Base-by-base conservation (phyloP, 176 grass and related monocot species). In the Aegilops speltoides region DNA sequence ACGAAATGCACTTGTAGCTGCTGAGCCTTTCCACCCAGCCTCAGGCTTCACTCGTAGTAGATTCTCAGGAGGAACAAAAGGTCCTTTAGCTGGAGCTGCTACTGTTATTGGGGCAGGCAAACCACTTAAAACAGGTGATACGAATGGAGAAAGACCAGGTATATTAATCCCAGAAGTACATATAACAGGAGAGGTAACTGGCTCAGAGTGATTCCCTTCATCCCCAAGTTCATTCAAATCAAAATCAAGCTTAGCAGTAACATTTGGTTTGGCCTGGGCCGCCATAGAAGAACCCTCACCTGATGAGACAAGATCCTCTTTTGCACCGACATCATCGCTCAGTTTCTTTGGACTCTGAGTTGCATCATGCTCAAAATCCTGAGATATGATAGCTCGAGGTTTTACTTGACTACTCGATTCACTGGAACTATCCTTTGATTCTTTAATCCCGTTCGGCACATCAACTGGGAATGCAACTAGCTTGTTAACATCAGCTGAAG, bases 1-100 rank as follows among this genome's bases (percentile, higher is more conserved):
- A 26, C 95, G 95, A 88, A 97, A 97, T 84, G 95, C 95, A 66
- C 95, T 97, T 36, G 95, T 97, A 41, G 95, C 90, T 65, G 92
- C 95, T 10, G 95, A 97, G 23, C 95, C 95, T 88, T 94, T 94
- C 95, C 95, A 94, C 23, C 95, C 92, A 38, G 81, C 84, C 81
- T 97, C 95, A 33, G 84, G 78, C 70, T 90, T 92, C 63, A 62
- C 87, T 86, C 88, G 86, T 71, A 94, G 80, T 50, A 97, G 87
- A 73, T 90, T 92, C 50, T 97, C 95, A 54, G 85, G 92, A 15
- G 95, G 92, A 38, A 97, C 88, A 87, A 97, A 97, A 26, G 92
- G 92, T 40, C 95, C 92, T 90, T 94, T 97, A 34, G 94, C 91
- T 69, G 94, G 60, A 69, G 94, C 86, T 72, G 89, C 91, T 23